Conservation (phyloP, 495 filamentous ascomycete species). For the Neurospora sp. region DNA sequence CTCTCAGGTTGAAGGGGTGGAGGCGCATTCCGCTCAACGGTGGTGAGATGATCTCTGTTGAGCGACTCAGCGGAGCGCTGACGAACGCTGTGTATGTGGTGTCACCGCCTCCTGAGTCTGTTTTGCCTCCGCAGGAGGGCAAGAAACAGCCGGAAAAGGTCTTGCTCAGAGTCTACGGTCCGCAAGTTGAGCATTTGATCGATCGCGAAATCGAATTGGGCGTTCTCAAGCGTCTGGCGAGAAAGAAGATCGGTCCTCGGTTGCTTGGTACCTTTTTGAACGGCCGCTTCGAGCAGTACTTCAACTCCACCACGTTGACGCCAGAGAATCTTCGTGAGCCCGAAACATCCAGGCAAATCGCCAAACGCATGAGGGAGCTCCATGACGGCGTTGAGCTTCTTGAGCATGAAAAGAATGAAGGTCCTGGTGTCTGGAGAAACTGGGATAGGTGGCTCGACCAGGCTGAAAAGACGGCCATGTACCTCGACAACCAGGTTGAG, state of each 20-base stretch:
- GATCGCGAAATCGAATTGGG: constrained; percentile 83
- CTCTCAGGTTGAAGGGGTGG: constrained; percentile 83
- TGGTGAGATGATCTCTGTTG: constrained; percentile 62
- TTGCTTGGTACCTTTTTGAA: constrained; percentile 91
- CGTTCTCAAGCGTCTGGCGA: constrained; percentile 75
- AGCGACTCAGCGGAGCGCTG: constrained; percentile 82
- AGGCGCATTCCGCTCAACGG: constrained; percentile 59
- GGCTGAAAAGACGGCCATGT: constrained; percentile 64
- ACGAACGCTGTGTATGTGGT: constrained; percentile 97
- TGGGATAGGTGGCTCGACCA: constrained; percentile 93
- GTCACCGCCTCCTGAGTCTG: constrained; percentile 57
- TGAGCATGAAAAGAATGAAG: constrained; percentile 61
- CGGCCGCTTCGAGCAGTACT: constrained; percentile 93
- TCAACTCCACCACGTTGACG: constrained; percentile 71
- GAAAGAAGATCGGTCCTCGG: constrained; percentile 86
- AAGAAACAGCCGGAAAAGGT: constrained; percentile 53
- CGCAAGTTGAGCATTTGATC: constrained; percentile 91
- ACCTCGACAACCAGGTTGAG: constrained; percentile 59
- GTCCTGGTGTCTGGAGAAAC: constrained; percentile 78
- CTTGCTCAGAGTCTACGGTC: constrained; percentile 85
- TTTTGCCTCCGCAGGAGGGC: constrained; percentile 20
- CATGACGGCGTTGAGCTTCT: constrained; percentile 88
- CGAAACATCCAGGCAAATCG: constrained; percentile 81
- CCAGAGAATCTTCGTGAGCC: constrained; percentile 67
- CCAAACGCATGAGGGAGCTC: constrained; percentile 95